Conservation (phyloP, 2,329 filamentous ascomycete genomes). For the Aureobasidium sp. region DNA sequence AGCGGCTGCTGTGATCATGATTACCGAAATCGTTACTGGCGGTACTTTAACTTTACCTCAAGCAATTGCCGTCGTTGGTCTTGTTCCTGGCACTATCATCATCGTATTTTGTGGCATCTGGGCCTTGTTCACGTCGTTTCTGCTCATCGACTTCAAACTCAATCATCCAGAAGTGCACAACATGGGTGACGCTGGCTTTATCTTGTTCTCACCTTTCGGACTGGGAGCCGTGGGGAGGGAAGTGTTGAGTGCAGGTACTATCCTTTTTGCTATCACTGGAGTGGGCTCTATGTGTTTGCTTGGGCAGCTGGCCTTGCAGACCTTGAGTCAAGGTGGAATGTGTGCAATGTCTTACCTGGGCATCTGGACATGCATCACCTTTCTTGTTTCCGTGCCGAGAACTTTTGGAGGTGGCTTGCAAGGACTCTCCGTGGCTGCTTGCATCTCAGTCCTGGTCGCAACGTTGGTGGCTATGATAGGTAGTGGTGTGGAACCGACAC, state of each 20-base stretch:
- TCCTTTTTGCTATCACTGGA: constrained; percentile 45
- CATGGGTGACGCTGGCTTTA: constrained; percentile 29
- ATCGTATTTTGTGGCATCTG: constrained; percentile 44
- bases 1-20: constrained; percentile 46
- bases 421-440: neutral
- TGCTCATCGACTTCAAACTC: constrained; percentile 39
- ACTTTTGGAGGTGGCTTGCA: constrained; percentile 22
- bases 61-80: constrained; percentile 42
- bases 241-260: constrained; percentile 32
- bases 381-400: constrained; percentile 39
- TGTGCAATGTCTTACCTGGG: constrained; percentile 39
- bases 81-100: constrained; percentile 44
- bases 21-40: constrained; percentile 47
- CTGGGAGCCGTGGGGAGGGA: constrained; percentile 10
- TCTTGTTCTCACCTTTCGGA: constrained; percentile 24
- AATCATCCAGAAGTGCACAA: constrained; percentile 29
- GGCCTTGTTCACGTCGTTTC: constrained; percentile 42
- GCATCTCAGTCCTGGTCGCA: constrained; percentile 28
- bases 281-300: constrained; percentile 45
- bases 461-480: constrained; percentile 45
- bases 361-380: constrained; percentile 27
- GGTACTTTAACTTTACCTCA: constrained; percentile 48
- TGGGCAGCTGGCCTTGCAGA: constrained; percentile 41
- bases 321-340: constrained; percentile 38
- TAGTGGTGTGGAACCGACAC: constrained; percentile 35